phyloP scores from a whole-genome alignment of 225 moss, liverwort and hornwort genomes.

The Asterella californica region DNA sequence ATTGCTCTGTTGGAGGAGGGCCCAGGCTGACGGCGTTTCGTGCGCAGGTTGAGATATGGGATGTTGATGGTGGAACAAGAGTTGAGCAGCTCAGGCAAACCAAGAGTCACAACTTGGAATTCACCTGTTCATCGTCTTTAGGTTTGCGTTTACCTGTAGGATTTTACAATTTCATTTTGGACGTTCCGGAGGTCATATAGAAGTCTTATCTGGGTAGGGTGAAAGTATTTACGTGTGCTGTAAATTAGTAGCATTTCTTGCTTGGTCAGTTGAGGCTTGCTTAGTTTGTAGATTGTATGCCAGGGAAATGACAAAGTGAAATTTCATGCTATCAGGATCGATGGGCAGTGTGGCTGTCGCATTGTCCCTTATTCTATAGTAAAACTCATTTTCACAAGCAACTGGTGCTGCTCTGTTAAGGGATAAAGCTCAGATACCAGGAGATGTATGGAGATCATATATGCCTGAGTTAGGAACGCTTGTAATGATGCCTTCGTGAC shows the following conservation, averaged over 20 bases:
- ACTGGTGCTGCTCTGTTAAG: too few species aligned
- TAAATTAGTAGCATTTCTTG: not conserved
- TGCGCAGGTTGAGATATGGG: constrained; percentile 87
- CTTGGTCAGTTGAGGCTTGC: not conserved
- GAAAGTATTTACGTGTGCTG: not conserved
- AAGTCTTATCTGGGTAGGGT: constrained; percentile 63
- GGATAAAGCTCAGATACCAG: too few species aligned
- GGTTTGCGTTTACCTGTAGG: constrained; percentile 26
- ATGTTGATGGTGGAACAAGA: constrained; percentile 60
- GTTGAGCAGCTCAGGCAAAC: constrained; percentile 56
- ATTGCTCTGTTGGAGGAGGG: not conserved
- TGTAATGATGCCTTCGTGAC: not conserved
- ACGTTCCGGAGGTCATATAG: constrained; percentile 31
- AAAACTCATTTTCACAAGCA: too few species aligned
- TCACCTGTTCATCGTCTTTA: constrained; percentile 22
- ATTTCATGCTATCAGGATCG: too few species aligned
- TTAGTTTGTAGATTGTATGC: not conserved
- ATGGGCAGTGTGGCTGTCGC: too few species aligned
- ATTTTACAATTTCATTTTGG: not conserved
- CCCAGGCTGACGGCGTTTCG: constrained; percentile 3
- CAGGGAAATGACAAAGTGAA: too few species aligned
- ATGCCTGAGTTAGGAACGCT: not conserved
- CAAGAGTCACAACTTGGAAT: constrained; percentile 9
- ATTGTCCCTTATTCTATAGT: too few species aligned
- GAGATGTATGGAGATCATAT: too few species aligned